Evolutionary conservation across 2,329 filamentous ascomycete species (phyloP).

Genomic region (Geosmithia flava): DNA sequence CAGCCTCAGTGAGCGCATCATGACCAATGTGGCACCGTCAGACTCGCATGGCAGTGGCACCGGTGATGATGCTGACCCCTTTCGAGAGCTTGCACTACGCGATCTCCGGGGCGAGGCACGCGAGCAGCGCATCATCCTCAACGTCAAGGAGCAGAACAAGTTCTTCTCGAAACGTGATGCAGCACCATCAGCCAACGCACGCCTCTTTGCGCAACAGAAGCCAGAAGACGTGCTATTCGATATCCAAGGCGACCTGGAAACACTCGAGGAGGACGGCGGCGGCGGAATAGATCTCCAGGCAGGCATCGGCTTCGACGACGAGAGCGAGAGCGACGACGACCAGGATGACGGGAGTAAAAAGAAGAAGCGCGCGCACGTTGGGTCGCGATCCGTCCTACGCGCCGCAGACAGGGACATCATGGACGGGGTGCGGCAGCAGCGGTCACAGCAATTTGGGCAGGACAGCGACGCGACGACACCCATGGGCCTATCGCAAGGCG

Average conservation of each 20-base stretch:
- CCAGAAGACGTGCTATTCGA: conserved; percentile 54
- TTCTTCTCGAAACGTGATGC: conserved; percentile 59
- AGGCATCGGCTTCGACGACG: conserved; percentile 57
- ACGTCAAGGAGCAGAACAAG: conserved; percentile 74
- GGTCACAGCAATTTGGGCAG: conserved; percentile 43
- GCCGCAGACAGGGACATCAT: conserved; percentile 56
- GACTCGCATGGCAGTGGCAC: conserved; percentile 35
- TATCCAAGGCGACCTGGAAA: conserved; percentile 49
- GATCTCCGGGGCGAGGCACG: conserved; percentile 67
- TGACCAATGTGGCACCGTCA: conserved; percentile 72
- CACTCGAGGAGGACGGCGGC: conserved; percentile 31
- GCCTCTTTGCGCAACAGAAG: conserved; percentile 55
- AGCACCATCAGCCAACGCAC: conserved; percentile 27
- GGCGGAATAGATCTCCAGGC: conserved; percentile 47
- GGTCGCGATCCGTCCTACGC: conserved; percentile 53
- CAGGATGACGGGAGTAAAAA: conserved; percentile 7
- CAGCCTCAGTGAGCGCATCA: conserved; percentile 81
- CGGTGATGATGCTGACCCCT: conserved; percentile 51
- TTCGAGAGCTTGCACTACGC: conserved; percentile 60
- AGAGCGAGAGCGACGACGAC: conserved; percentile 56
- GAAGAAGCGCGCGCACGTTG: conserved; percentile 42
- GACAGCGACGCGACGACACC: conserved; percentile 29
- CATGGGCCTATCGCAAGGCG: conserved; percentile 41
- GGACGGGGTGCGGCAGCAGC: conserved; percentile 48
- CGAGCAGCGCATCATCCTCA: conserved; percentile 70